A percentile compares a stretch with the other conserved stretches of the same genome.
Evolutionary conservation across 2,329 filamentous ascomycete species (phyloP).

Genomic region (Penicillium decumbens): DNA sequence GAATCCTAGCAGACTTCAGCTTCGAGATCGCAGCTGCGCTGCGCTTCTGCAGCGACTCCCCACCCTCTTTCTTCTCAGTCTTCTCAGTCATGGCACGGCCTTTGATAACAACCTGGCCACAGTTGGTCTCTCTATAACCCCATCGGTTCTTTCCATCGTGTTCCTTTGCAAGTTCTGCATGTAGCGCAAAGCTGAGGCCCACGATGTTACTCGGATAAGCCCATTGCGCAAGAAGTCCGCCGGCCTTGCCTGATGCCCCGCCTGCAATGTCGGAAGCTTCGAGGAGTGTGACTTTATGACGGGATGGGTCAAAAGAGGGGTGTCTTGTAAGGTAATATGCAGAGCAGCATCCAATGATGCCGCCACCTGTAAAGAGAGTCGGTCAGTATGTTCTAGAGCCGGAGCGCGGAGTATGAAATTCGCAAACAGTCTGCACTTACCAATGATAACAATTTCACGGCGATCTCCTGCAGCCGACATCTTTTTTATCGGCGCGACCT

Average conservation of each 20-base stretch:
- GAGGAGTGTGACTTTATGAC: conserved; percentile 76
- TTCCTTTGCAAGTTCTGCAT: conserved; percentile 76
- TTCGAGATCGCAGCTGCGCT: conserved; percentile 48
- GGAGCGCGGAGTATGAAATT: conserved; percentile 22
- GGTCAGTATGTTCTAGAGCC: not conserved
- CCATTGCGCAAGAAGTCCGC: conserved; percentile 84
- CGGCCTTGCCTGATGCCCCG: conserved; percentile 92
- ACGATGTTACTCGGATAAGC: conserved; percentile 83
- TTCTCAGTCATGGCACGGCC: conserved; percentile 41
- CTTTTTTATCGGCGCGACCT: conserved; percentile 19
- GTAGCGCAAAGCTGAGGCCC: conserved; percentile 76
- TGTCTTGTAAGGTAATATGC: conserved; percentile 90
- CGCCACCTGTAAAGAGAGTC: conserved; percentile 60
- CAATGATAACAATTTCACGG: conserved; percentile 41
- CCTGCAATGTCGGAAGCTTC: conserved; percentile 81
- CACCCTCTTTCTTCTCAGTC: conserved; percentile 29
- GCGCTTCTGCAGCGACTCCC: conserved; percentile 54
- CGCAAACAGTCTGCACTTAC: conserved; percentile 23
- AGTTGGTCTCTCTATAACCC: conserved; percentile 78
- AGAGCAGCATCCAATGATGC: conserved; percentile 86
- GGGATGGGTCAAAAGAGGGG: conserved; percentile 67
- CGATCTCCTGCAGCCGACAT: conserved; percentile 31
- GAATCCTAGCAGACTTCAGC: conserved; percentile 59
- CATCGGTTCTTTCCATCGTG: conserved; percentile 73
- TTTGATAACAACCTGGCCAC: conserved; percentile 59